Conservation (phyloP, 768 basidiomycete species). For the Suillus subalutaceus region DNA sequence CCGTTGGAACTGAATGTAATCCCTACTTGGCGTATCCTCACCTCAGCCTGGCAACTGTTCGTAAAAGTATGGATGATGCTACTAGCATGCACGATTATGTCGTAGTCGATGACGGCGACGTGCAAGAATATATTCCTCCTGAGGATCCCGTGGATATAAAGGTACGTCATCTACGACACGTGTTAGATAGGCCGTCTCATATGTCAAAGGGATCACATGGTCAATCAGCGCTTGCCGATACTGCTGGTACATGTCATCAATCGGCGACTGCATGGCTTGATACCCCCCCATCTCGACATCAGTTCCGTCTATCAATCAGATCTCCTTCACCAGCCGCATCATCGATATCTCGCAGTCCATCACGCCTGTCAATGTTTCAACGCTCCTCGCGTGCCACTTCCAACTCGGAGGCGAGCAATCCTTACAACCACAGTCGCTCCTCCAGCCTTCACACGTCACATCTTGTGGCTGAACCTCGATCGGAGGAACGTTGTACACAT, state of each 20-base stretch:
- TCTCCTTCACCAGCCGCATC: conserved; percentile 43
- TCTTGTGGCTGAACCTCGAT: conserved; percentile 18
- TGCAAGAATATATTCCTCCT: conserved; percentile 26
- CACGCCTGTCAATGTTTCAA: conserved; percentile 48
- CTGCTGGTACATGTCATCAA: conserved; percentile 32
- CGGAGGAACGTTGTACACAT: conserved; percentile 17
- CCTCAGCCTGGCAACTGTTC: conserved; percentile 31
- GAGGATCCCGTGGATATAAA: conserved; percentile 18
- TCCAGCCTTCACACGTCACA: conserved; percentile 52
- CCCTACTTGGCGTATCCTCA: conserved; percentile 48
- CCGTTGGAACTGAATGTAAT: conserved; percentile 33
- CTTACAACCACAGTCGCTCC: conserved; percentile 48
- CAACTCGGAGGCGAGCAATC: conserved; percentile 28
- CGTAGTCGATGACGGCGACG: conserved; percentile 38
- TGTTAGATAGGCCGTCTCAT: conserved; percentile 24
- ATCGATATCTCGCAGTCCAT: conserved; percentile 37
- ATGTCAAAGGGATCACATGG: conserved; percentile 26
- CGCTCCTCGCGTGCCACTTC: conserved; percentile 33
- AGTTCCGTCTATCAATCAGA: conserved; percentile 45
- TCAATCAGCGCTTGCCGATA: conserved; percentile 23
- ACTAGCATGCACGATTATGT: conserved; percentile 44
- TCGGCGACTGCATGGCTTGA: conserved; percentile 35
- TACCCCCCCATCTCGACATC: conserved; percentile 43
- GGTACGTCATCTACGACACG: conserved; percentile 32
- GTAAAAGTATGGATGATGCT: conserved; percentile 34